These are phyloP conservation scores for Schwanniomyces vanrijiae DNA, from an alignment of 805 yeast species.

Conservation along the genomic window DNA sequence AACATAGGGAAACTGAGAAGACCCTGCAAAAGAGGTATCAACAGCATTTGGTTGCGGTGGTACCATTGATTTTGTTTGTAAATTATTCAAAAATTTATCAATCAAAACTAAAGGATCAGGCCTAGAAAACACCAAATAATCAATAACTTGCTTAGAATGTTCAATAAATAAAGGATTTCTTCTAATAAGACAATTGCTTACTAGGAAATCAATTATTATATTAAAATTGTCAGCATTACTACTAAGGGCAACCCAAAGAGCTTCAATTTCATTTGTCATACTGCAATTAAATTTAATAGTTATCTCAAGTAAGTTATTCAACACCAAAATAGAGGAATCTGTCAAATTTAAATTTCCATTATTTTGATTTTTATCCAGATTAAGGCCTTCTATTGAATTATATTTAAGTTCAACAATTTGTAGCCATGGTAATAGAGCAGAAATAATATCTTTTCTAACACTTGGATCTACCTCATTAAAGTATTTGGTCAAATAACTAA, in stretches of 20 bases:
- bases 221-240: conserved; percentile 67
- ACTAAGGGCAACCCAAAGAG: conserved; percentile 94
- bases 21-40: conserved; percentile 14
- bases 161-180: conserved; percentile 76
- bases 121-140: conserved; percentile 62
- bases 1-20: conserved; percentile 59
- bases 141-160: conserved; percentile 76
- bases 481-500: conserved; percentile 71
- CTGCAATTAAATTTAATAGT: conserved; percentile 73
- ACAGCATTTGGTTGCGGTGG: conserved; percentile 50
- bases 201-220: conserved; percentile 67
- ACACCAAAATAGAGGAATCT: conserved; percentile 57
- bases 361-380: not conserved
- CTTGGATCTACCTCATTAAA: conserved; percentile 57
- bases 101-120: conserved; percentile 48
- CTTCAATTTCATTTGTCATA: conserved; percentile 86
- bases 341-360: conserved; percentile 17
- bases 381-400: conserved; percentile 1
- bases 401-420: conserved; percentile 67
- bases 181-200: conserved; percentile 64
- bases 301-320: conserved; percentile 79
- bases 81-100: conserved; percentile 63
- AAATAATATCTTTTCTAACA: conserved; percentile 73
- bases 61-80: conserved; percentile 88
- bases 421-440: conserved; percentile 90